Evolutionary conservation across 768 basidiomycete genomes (phyloP), one percentile per base, ranked within the genome.

Genomic region (Butyriboletus loyo): DNA sequence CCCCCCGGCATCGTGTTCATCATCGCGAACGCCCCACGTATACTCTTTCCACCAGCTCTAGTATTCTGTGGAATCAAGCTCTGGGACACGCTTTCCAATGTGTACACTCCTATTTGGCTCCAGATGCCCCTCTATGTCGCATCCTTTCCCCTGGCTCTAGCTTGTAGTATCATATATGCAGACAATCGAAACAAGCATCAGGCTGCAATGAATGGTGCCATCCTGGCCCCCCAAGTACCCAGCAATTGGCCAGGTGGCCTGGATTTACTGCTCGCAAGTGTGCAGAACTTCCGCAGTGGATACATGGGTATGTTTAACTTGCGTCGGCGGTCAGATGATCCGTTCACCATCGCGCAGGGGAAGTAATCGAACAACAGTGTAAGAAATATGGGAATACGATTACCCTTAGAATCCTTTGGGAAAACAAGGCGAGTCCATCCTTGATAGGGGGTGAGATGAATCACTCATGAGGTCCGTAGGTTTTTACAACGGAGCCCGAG

Each of bases 401-500:
- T 44, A 70, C 66, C 37, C 34, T 72, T 5, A 61, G 63, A 13
- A 56, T 73, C 14, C 60, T 79, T n/a, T 75, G 69, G 49, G 71
- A 76, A 39, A 64, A 71, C 44, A 63, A 70, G 64, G 77, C 71
- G 49, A n/a, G 70, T 61, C 15, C 38, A 15, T 30, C 10, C n/a
- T 46, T 30, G 44, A 47, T 55, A 37, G 48, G n/a, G 39, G 31
- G 36, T 27, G 38, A n/a, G 34, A 34, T 6, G 21, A 30, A 31
- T 55, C 28, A 30, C 34, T 44, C 31, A 39, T 25, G 22, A 31
- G 6, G 31, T 34, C 21, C 27, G 8, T 49, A 79, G 77, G 60
- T 80, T 46, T 58, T 80, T 11, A 81, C 79, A 1, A 55, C 59
- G 8, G 80, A 82, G 49, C 80, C 80, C 5, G 77, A 77, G 36